Evolutionary conservation across 2,329 filamentous ascomycete genomes (phyloP).

Genomic region (Claviceps quebecensis): DNA sequence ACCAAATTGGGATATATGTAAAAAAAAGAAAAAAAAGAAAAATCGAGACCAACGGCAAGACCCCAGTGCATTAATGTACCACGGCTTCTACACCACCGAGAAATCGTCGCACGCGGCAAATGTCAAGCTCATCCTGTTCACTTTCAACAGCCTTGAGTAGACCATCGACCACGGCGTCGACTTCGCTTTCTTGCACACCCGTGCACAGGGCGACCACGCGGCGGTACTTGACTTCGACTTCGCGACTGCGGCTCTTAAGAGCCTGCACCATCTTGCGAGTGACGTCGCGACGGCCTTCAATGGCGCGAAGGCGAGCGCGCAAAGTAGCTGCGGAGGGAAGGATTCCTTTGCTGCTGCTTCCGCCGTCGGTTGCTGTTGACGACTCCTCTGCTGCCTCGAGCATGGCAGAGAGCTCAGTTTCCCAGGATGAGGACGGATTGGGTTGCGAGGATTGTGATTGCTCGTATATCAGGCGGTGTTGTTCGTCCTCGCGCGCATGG

Average conservation of each 20-base stretch:
- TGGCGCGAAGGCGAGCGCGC: constrained; percentile 53
- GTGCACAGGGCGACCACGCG: constrained; percentile 82
- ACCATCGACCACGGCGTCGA: constrained; percentile 67
- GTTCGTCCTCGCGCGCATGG: constrained; percentile 58
- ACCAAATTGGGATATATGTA: too few species aligned
- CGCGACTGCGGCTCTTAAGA: constrained; percentile 65
- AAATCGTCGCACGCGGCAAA: constrained; percentile 64
- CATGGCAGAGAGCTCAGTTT: constrained; percentile 37
- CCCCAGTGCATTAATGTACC: constrained; percentile 18
- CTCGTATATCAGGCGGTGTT: constrained; percentile 32
- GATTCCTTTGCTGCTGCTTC: constrained; percentile 24
- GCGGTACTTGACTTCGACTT: constrained; percentile 77
- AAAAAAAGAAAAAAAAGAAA: too few species aligned
- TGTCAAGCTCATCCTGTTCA: constrained; percentile 62
- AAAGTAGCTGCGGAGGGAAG: constrained; percentile 49
- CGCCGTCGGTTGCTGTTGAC: constrained; percentile 14
- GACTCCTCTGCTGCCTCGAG: constrained; percentile 29
- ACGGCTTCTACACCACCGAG: constrained; percentile 62
- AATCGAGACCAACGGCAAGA: too few species aligned
- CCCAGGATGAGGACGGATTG: constrained; percentile 36
- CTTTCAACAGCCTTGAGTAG: constrained; percentile 82
- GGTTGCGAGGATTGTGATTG: constrained; percentile 25
- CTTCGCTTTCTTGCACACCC: constrained; percentile 58
- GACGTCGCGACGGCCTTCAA: constrained; percentile 52
- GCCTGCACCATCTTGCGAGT: constrained; percentile 54